Evolutionary conservation across 1,139 yeast genomes (phyloP).

Genomic region (Meyerozyma carpophila): DNA sequence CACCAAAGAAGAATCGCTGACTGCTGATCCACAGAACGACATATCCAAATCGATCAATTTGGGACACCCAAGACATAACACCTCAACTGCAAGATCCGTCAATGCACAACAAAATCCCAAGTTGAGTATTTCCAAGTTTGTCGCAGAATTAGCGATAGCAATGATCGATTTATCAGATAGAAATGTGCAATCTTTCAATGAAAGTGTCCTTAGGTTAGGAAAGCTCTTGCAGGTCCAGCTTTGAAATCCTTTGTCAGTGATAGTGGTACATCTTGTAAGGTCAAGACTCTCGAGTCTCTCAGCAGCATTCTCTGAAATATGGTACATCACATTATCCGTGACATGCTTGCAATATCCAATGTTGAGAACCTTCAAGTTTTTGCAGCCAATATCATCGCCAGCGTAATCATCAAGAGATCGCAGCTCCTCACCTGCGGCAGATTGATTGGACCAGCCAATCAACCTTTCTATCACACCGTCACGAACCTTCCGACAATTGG

Average conservation of each 20-base stretch:
- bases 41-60: constrained; percentile 48
- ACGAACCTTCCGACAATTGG: constrained; percentile 68
- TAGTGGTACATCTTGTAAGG: constrained; percentile 70
- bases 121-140: constrained; percentile 50
- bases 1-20: constrained; percentile 62
- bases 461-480: constrained; percentile 66
- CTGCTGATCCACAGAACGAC: constrained; percentile 77
- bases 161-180: constrained; percentile 61
- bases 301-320: constrained; percentile 54
- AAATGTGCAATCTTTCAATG: constrained; percentile 69
- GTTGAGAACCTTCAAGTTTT: constrained; percentile 45
- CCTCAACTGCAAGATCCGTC: constrained; percentile 63
- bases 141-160: constrained; percentile 58
- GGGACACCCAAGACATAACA: constrained; percentile 61
- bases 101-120: constrained; percentile 72
- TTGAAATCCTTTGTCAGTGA: constrained; percentile 68
- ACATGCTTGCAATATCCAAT: constrained; percentile 71
- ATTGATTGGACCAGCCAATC: constrained; percentile 44
- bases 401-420: constrained; percentile 8
- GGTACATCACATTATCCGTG: constrained; percentile 62
- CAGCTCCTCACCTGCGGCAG: constrained; percentile 5
- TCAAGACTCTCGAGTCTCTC: constrained; percentile 53
- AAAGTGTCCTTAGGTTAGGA: constrained; percentile 45
- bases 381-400: constrained; percentile 47
- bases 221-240: constrained; percentile 57